Evolutionary conservation across 2,329 filamentous ascomycete species (phyloP), one percentile per base, ranked within the genome.

Genomic region (Ascochyta rabiei): DNA sequence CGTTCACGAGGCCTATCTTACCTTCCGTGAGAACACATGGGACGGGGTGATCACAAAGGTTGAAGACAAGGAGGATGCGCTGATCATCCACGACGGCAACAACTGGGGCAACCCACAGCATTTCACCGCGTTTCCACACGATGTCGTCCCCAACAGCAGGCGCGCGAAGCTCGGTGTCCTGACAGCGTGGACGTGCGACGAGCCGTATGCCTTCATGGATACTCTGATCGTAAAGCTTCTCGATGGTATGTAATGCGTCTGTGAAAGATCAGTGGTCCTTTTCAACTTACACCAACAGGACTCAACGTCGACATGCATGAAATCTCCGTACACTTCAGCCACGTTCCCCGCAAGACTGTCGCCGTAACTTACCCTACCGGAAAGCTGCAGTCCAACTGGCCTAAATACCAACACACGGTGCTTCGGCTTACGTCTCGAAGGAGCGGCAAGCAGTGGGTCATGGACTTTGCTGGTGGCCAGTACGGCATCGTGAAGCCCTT

Each of bases 21-120:
- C 28, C 12, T 57, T 57, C 33, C 37, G 46, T 8, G 49, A 57
- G 37, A 45, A 50, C 18, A 53, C 49, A 1, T 57, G 45, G 41
- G 41, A 50, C 26, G 34, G 16, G 4, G 30, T 31, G 3, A 48
- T 57, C 19, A 19, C 23, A 4, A 40, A 30, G 33, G n/a, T 53
- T 12, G 49, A 47, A 15, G 26, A 45, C 15, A 10, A 33, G 3
- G 42, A 24, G 1, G 21, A 44, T 35, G 24, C 6, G 3, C n/a
- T 48, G 28, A 21, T 30, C 6, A 39, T 46, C 4, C 37, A 48
- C 19, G 38, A 52, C 21, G 53, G 43, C n/a, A 21, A 48, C n/a
- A 31, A 38, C 30, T 23, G 40, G 35, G 10, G 9, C 7, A 51
- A 51, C 10, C 5, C 6, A 4, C 18, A 13, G 13, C 19, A 31